Conservation (phyloP, 345 rosid genomes). For the Eucalyptus polybractea region DNA sequence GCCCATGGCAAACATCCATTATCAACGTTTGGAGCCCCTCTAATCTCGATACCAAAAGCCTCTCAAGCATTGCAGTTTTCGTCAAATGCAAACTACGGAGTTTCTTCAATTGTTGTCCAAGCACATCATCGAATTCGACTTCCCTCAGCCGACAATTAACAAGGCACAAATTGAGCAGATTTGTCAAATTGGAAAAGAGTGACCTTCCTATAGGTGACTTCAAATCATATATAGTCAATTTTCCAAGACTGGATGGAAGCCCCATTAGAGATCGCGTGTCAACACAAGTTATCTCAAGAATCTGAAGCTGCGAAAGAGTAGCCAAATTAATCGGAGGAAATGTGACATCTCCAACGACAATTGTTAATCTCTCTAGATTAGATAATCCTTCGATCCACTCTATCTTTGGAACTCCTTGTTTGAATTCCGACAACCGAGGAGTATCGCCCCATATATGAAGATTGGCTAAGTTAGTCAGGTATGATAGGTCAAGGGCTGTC, state of each 20-base stretch:
- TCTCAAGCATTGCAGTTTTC: no score
- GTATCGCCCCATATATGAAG: background rate
- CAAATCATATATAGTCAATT: background rate
- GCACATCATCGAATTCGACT: background rate
- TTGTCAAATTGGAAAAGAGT: background rate
- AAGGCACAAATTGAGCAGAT: background rate
- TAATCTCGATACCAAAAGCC: no score
- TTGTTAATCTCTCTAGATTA: no score
- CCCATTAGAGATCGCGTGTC: background rate
- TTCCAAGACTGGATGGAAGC: background rate
- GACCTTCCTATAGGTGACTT: background rate
- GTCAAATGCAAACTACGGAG: fast-evolving
- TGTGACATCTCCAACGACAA: background rate
- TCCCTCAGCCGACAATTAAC: background rate
- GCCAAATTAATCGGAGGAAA: background rate
- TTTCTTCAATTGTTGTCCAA: background rate
- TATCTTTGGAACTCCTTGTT: background rate
- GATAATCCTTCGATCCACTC: background rate
- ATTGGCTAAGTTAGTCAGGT: background rate
- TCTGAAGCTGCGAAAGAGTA: background rate
- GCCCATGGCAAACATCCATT: fast-evolving
- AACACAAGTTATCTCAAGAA: background rate
- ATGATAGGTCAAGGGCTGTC: background rate
- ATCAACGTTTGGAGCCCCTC: fast-evolving
- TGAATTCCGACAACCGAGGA: background rate